Conservation (phyloP, 176 grass and related monocot genomes). For the Puya raimondii region DNA sequence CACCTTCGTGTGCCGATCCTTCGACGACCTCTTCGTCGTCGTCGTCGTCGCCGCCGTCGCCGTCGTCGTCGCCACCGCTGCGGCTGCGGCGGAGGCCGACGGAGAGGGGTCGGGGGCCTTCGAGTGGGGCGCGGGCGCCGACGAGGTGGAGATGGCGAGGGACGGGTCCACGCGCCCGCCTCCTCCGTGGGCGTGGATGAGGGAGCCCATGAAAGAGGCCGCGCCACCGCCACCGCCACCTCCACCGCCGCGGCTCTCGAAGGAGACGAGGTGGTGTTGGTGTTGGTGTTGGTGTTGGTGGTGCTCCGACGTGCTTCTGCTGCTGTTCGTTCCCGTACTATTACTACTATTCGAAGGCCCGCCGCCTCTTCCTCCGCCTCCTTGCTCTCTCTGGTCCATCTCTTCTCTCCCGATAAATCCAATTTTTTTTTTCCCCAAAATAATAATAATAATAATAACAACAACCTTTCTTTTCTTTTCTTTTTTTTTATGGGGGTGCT, state of each 20-base stretch:
- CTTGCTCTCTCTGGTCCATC: constrained; percentile 26
- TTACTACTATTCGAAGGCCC: constrained; percentile 59
- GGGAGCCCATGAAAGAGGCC: constrained; percentile 67
- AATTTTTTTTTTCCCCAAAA: too few species aligned
- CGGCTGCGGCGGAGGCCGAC: not conserved
- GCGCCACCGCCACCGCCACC: constrained; percentile 12
- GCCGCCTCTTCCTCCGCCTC: constrained; percentile 22
- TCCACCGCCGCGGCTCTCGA: constrained; percentile 28
- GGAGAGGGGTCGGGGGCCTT: not conserved
- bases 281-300: constrained; percentile 39
- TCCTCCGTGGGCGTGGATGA: constrained; percentile 26
- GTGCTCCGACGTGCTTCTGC: constrained; percentile 70
- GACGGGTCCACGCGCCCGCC: constrained; percentile 14
- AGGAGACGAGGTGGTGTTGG: constrained; percentile 52
- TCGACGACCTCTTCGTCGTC: constrained; percentile 47
- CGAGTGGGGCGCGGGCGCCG: not conserved
- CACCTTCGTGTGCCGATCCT: constrained; percentile 96
- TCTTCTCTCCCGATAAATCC: not conserved
- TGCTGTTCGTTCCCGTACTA: constrained; percentile 83
- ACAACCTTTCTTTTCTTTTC: too few species aligned
- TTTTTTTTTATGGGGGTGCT: too few species aligned
- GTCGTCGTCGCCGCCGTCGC: constrained; percentile 13
- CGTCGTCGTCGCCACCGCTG: constrained; percentile 41
- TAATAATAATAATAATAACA: too few species aligned
- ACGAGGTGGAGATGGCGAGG: constrained; percentile 23